Evolutionary conservation across 805 yeast genomes (phyloP).

Genomic region (Yamadazyma akitaensis): DNA sequence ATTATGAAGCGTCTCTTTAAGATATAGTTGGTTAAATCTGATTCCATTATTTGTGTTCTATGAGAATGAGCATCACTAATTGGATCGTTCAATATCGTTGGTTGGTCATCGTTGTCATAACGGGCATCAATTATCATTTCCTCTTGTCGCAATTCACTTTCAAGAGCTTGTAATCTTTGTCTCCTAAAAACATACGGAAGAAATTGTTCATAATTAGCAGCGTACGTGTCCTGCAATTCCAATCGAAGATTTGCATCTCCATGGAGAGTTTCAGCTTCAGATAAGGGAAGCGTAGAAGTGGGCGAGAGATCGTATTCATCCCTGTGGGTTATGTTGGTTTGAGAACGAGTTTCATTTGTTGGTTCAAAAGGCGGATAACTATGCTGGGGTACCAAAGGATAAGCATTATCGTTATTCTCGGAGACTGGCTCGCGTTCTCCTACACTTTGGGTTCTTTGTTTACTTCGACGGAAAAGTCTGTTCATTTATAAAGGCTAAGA

Average conservation of each 20-base stretch:
- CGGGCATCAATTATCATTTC: not conserved
- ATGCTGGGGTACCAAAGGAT: not conserved
- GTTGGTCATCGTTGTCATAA: constrained; percentile 17
- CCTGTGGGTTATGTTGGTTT: not conserved
- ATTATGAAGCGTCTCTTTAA: constrained; percentile 28
- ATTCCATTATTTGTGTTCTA: constrained; percentile 18
- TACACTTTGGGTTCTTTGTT: not conserved
- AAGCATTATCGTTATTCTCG: not conserved
- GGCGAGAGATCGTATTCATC: constrained; percentile 13
- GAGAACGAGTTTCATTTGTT: not conserved
- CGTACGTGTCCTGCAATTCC: constrained; percentile 34
- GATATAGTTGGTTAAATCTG: constrained; percentile 19
- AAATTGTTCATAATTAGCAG: constrained; percentile 36
- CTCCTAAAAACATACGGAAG: constrained; percentile 37
- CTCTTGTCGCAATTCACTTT: not conserved
- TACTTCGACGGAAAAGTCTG: constrained; percentile 2
- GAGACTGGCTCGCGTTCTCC: not conserved
- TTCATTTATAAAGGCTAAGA: not conserved
- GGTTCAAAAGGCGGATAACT: not conserved
- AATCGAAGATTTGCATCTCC: constrained; percentile 20
- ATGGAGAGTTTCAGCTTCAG: constrained; percentile 37
- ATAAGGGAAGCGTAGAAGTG: constrained; percentile 16
- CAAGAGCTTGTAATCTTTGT: constrained; percentile 18
- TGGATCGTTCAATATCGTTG: constrained; percentile 20
- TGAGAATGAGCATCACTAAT: constrained; percentile 4